These are phyloP conservation scores for Logfia minima DNA, from an alignment of 129 eudicot genomes.

Conservation along the genomic window DNA sequence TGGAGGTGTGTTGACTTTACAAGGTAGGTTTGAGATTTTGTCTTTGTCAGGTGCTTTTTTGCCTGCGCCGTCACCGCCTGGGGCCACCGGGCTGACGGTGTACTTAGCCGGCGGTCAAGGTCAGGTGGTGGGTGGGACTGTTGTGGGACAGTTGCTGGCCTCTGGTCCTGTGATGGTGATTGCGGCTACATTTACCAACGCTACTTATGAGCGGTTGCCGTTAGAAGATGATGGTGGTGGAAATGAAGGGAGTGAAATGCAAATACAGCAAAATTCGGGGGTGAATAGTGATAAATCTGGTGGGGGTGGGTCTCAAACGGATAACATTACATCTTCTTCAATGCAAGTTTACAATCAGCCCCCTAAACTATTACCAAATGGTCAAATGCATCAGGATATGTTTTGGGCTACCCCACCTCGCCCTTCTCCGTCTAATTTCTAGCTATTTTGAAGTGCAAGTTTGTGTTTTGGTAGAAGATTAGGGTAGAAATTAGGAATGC, in stretches of 20 bases:
- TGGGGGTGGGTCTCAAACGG: constrained; percentile 37
- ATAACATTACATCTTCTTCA: constrained; percentile 39
- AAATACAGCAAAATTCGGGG: constrained; percentile 33
- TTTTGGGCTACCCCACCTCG: constrained; percentile 77
- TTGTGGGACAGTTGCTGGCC: constrained; percentile 58
- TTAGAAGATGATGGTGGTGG: constrained; percentile 53
- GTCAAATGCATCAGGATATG: constrained; percentile 67
- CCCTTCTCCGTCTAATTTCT: constrained; percentile 53
- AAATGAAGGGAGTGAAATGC: constrained; percentile 41
- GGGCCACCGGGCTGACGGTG: constrained; percentile 73
- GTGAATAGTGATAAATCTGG: constrained; percentile 41
- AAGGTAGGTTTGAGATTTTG: constrained; percentile 71
- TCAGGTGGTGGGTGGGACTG: constrained; percentile 79
- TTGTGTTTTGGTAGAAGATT: constrained; percentile 13
- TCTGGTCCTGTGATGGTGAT: constrained; percentile 78
- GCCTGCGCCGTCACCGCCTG: constrained; percentile 67
- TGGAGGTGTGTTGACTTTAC: constrained; percentile 52
- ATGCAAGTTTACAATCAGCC: constrained; percentile 54
- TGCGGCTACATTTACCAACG: constrained; percentile 70
- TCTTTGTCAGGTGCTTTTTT: constrained; percentile 65
- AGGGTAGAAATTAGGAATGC: constrained; percentile 32
- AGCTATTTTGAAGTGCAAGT: constrained; percentile 18
- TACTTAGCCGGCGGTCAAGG: constrained; percentile 79
- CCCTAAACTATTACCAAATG: constrained; percentile 68
- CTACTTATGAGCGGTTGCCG: constrained; percentile 64